Base-by-base conservation (phyloP, 192 early-diverging fungal species). In the Haplosporangium gracile region DNA sequence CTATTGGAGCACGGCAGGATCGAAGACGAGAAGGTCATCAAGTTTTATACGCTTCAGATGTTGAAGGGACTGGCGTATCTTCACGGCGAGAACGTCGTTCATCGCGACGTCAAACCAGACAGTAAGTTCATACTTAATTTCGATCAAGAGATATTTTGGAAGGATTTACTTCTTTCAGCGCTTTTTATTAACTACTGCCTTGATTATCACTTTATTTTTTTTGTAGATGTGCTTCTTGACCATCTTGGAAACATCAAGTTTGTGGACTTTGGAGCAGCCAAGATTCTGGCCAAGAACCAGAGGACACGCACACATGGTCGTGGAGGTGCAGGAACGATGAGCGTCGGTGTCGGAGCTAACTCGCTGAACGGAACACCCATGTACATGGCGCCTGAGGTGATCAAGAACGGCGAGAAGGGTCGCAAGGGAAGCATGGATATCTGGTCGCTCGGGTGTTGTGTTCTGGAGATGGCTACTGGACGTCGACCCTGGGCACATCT, bases 391-490 rank as follows among this genome's bases (percentile, higher is more conserved):
- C 95, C 95, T 5, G 97, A 97, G 89, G 93, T 97, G 29, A 97
- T 97, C 79, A 94, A 94, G 36, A 94, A 95, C 47, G 93, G 94
- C 76, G 92, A 93, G 63, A 90, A 92, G 65, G 95, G 95, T 24
- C 90, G 93, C 13, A 94, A 94, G 75, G 95, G 94, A 42, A 93
- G 96, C 36, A 96, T 96, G 92, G 97, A 98, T 79, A 97, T 98
- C 39, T 98, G 97, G 97, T 94, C 96, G 9, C 82, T 98, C 65
- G 97, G 96, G 18, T 98, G 97, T 80, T 97, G 96, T 80, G 90
- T 98, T 20, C 88, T 97, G 43, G 97, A 97, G 82, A 97, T 98
- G 96, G 90, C 96, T 4, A 97, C 96, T 0, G 97, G 97, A n/a
- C 88, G 92, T 43, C 93, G 93, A 71, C 96, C 97, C 3, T 98